Percentiles rank a stretch among this genome's conserved stretches.
phyloP scores from a whole-genome alignment of 441 rosid species.

The California macrophylla region DNA sequence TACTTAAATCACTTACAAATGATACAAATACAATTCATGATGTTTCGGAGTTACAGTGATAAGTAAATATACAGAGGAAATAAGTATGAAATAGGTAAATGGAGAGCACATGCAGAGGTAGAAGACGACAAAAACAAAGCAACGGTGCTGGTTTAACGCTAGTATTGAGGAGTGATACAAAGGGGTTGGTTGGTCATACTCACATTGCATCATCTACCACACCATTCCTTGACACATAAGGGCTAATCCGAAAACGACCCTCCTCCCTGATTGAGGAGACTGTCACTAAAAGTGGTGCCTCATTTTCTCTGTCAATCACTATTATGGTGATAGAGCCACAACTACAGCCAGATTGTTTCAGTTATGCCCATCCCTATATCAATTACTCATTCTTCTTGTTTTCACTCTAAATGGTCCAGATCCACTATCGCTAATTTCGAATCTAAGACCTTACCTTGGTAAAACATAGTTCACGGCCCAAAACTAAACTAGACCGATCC shows the following conservation, averaged over 20 bases:
- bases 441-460: too few relatives aligned
- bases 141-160: neutral
- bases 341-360: neutral
- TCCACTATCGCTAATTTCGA: neutral
- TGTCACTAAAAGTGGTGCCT: neutral
- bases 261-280: neutral
- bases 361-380: neutral
- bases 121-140: neutral
- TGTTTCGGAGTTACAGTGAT: too few relatives aligned
- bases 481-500: neutral
- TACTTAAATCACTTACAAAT: too few relatives aligned
- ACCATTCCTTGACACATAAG: slow-evolving; percentile 4
- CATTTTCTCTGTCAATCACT: neutral
- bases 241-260: neutral
- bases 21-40: too few relatives aligned
- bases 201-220: neutral
- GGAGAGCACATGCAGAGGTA: neutral
- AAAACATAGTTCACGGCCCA: neutral
- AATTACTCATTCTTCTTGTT: too few relatives aligned
- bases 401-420: neutral
- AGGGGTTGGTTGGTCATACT: neutral
- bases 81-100: neutral
- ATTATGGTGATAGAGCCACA: neutral
- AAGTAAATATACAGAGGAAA: too few relatives aligned
- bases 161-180: neutral